These are phyloP conservation scores for Didymella pomorum DNA, from an alignment of 2,329 filamentous ascomycete species.

Conservation along the genomic window DNA sequence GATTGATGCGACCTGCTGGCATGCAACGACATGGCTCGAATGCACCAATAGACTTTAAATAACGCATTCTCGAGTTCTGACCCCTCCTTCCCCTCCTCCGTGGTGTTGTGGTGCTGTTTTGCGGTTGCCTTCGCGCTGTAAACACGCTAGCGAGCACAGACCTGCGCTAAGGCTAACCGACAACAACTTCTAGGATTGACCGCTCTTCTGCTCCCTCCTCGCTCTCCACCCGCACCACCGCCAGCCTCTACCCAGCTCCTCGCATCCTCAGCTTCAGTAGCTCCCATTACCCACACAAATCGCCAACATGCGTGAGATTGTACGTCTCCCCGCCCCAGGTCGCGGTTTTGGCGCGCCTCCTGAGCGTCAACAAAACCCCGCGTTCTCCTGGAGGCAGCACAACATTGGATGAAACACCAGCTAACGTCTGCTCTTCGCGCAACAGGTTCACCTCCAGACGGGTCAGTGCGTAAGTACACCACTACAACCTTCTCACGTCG, in stretches of 20 bases:
- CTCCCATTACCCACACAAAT: constrained; percentile 33
- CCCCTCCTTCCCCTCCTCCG: constrained; percentile 8
- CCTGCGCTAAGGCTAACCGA: constrained; percentile 23
- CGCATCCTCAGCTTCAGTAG: constrained; percentile 44
- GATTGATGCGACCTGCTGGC: neutral
- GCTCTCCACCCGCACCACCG: constrained; percentile 44
- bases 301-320: constrained; percentile 73
- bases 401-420: constrained; percentile 57
- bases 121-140: constrained; percentile 32
- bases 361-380: constrained; percentile 39
- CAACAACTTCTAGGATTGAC: constrained; percentile 37
- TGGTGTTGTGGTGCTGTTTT: constrained; percentile 13
- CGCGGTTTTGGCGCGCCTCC: constrained; percentile 52
- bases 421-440: constrained; percentile 61
- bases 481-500: constrained; percentile 19
- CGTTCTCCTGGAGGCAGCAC: constrained; percentile 53
- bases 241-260: constrained; percentile 38
- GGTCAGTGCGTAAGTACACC: constrained; percentile 88
- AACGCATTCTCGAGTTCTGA: neutral
- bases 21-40: neutral
- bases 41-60: neutral
- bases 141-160: constrained; percentile 26
- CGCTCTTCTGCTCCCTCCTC: constrained; percentile 40
- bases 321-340: constrained; percentile 55
- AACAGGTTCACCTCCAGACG: constrained; percentile 98